Conservation (phyloP, 1,284 basidiomycete genomes). For the Austroboletus niveus region DNA sequence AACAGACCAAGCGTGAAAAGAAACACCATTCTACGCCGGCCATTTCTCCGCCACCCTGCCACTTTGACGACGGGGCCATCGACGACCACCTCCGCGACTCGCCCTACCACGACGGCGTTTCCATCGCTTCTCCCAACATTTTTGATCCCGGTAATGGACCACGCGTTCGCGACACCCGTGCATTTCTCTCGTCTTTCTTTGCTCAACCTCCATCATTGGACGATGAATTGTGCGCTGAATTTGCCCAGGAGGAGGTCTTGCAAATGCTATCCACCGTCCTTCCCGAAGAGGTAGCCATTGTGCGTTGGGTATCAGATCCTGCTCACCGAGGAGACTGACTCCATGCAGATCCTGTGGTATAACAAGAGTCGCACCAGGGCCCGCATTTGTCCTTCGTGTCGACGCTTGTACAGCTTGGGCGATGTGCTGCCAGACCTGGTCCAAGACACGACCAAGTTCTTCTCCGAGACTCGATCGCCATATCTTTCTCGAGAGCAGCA, state of each 20-base stretch:
- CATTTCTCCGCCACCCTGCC: background rate
- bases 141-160: constrained; percentile 75
- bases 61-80: constrained; percentile 8
- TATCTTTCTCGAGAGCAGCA: constrained; percentile 59
- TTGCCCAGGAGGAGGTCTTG: constrained; percentile 66
- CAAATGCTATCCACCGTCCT: constrained; percentile 68
- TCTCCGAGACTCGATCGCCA: constrained; percentile 35
- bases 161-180: constrained; percentile 58
- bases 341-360: constrained; percentile 75
- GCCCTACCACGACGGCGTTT: constrained; percentile 12
- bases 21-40: constrained; percentile 9
- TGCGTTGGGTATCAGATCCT: constrained; percentile 33
- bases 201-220: constrained; percentile 59
- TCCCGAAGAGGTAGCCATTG: constrained; percentile 68
- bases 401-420: constrained; percentile 64
- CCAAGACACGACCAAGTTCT: constrained; percentile 28
- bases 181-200: constrained; percentile 63
- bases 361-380: constrained; percentile 69
- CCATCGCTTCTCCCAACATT: constrained; percentile 52
- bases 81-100: constrained; percentile 5
- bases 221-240: constrained; percentile 66
- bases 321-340: background rate
- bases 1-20: constrained; percentile 36
- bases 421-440: constrained; percentile 56
- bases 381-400: constrained; percentile 74